Base-by-base conservation (phyloP, 2,329 filamentous ascomycete genomes). In the Raffaelea deltoideospora region DNA sequence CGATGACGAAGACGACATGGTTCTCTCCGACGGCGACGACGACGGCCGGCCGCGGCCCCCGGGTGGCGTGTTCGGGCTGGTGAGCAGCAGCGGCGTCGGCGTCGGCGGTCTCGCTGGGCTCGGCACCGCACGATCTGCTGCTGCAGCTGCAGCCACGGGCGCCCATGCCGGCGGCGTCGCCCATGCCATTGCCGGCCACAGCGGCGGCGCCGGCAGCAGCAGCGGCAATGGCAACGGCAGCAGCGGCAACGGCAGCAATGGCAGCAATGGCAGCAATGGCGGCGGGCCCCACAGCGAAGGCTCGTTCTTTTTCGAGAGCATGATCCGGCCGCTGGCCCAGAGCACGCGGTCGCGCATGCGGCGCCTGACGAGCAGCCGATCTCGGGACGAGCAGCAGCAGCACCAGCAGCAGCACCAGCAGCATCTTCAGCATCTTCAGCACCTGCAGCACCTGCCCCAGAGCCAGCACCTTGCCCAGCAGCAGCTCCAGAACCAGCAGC, bases 21-120 rank as follows among this genome's bases (percentile, higher is more conserved):
- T 81, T 35, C 68, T 80, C 0, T 79, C 88, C 46, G 93, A 84
- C 0, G 88, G 95, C 45, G 76, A 76, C 13, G 81, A 86, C 53
- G 61, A 76, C 47, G 61, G 76, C 54, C 45, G 65, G 49, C 57
- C 57, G 7, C 13, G 5, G 26, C 26, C 28, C 28, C 26, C 26
- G 26, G 26, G 10, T n/a, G 26, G 26, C 3, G 34, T 26, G 9
- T 26, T 17, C 18, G 31, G 37, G n/a, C n/a, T n/a, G n/a, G n/a
- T n/a, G n/a, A n/a, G n/a, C n/a, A n/a, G n/a, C n/a, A 43, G 30
- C 19, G 41, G 17, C 17, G 15, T 22, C n/a, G 33, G 33, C 13
- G 14, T 13, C 22, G 34, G 34, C 10, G 28, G 35, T 11, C 3
- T 27, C 10, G 31, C 15, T 15, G n/a, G 17, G 17, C 20, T 13